A percentile compares a stretch with the other conserved stretches of the same genome.
These are phyloP conservation scores for Tetrahymena borealis DNA, from an alignment of 73 alveolate genomes.

Conservation along the genomic window DNA sequence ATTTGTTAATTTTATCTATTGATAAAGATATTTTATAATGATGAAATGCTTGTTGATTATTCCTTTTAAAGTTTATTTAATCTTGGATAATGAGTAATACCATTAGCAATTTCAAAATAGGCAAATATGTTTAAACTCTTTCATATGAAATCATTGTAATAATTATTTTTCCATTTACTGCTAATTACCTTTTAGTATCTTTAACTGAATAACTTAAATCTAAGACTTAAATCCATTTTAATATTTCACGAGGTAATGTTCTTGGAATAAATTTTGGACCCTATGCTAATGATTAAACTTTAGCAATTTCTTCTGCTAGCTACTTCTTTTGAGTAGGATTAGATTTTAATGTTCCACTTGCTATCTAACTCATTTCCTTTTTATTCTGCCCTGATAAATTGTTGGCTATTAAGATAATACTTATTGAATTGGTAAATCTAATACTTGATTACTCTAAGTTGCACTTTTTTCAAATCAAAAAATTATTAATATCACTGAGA, in stretches of 20 bases:
- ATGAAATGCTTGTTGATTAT: too few relatives aligned
- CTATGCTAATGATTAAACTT: not conserved
- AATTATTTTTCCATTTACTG: too few relatives aligned
- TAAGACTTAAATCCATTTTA: constrained; percentile 81
- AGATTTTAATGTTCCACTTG: not conserved
- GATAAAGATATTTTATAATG: not conserved
- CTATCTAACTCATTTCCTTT: not conserved
- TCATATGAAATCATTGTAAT: too few relatives aligned
- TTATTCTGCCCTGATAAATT: not conserved
- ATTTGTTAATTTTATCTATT: not conserved
- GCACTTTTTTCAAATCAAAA: not conserved
- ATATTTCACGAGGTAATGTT: constrained; percentile 80
- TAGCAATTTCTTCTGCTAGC: not conserved
- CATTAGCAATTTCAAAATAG: too few relatives aligned
- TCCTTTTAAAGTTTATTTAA: too few relatives aligned
- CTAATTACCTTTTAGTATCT: constrained; percentile 71
- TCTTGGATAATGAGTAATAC: too few relatives aligned
- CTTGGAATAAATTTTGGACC: not conserved
- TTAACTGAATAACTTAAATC: constrained; percentile 80
- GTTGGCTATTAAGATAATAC: not conserved
- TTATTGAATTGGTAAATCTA: not conserved
- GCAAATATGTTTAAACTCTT: too few relatives aligned
- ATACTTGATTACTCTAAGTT: not conserved
- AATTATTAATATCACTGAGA: not conserved
- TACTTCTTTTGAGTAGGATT: not conserved